phyloP scores from a whole-genome alignment of 2,329 filamentous ascomycete species.

The Cladophialophora psammophila region DNA sequence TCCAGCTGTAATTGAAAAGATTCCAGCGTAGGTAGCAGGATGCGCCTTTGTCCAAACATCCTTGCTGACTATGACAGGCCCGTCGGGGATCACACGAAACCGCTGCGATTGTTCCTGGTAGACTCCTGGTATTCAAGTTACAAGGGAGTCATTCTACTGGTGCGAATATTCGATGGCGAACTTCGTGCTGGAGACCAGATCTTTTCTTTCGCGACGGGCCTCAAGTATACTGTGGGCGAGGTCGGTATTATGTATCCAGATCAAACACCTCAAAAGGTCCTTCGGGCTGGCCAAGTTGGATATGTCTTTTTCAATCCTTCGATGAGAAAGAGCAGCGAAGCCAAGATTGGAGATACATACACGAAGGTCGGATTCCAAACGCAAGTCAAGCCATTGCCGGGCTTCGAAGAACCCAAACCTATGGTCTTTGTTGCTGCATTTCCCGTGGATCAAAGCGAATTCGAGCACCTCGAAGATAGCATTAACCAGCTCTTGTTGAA shows the following conservation, averaged over 20 bases:
- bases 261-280: conserved; percentile 77
- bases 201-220: conserved; percentile 84
- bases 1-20: conserved; percentile 82
- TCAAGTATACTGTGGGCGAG: conserved; percentile 92
- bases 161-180: conserved; percentile 88
- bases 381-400: conserved; percentile 79
- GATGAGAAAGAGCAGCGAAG: conserved; percentile 96
- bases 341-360: conserved; percentile 94
- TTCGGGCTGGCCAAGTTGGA: conserved; percentile 92
- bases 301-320: conserved; percentile 98
- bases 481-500: conserved; percentile 94
- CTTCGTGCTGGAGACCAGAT: conserved; percentile 83
- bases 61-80: conserved; percentile 56
- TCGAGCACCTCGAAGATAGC: conserved; percentile 86
- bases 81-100: conserved; percentile 73
- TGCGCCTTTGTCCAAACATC: background rate
- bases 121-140: conserved; percentile 99
- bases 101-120: conserved; percentile 84
- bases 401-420: conserved; percentile 95
- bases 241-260: conserved; percentile 96
- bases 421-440: conserved; percentile 99
- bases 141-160: conserved; percentile 88
- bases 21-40: conserved; percentile 66
- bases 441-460: conserved; percentile 88
- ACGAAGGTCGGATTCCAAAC: conserved; percentile 81